Evolutionary conservation across 495 filamentous ascomycete genomes (phyloP), one percentile per base, ranked within the genome.

Genomic region (Neurospora sp.): DNA sequence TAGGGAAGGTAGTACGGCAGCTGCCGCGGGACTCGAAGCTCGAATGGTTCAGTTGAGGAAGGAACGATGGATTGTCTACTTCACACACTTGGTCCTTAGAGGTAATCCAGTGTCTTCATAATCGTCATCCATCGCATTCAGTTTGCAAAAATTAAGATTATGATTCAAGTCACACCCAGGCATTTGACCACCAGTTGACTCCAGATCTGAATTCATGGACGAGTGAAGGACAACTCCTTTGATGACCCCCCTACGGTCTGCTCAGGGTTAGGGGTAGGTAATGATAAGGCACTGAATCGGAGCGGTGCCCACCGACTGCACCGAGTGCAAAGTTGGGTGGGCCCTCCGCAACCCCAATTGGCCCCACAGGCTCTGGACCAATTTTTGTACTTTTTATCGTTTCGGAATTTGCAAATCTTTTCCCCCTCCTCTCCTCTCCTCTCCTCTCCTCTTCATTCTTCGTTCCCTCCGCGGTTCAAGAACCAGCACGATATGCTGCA

Each of bases 401-500:
- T 73, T 70, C 18, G 69, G 37, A 38, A 73, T 77, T 74, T 71
- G 54, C 54, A 66, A 66, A 66, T 35, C 54, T 66, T 66, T 66
- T 66, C 27, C 27, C 48, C 27, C 66, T 73, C 72, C 69, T 71
- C 39, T 70, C 27, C 66, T 73, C 72, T 62, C 70, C 39, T 70
- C 40, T 73, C 35, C 39, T 70, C 40, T 73, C 35, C 70, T 76
- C 70, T 42, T 72, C 75, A 39, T 39, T 41, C 70, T 42, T 35
- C 72, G 39, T 72, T 73, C 74, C 69, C 72, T 62, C 70, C 73
- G 72, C 72, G 66, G 40, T 66, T 70, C 72, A 42, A 69, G 62
- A 69, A 54, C 71, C 37, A 40, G 27, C 72, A 41, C 74, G 71
- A 76, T 72, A 79, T 76, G 78, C 75, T 76, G 75, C 38, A 39